phyloP scores from a whole-genome alignment of 2,329 filamentous ascomycete genomes.

The Cercospora canescens region DNA sequence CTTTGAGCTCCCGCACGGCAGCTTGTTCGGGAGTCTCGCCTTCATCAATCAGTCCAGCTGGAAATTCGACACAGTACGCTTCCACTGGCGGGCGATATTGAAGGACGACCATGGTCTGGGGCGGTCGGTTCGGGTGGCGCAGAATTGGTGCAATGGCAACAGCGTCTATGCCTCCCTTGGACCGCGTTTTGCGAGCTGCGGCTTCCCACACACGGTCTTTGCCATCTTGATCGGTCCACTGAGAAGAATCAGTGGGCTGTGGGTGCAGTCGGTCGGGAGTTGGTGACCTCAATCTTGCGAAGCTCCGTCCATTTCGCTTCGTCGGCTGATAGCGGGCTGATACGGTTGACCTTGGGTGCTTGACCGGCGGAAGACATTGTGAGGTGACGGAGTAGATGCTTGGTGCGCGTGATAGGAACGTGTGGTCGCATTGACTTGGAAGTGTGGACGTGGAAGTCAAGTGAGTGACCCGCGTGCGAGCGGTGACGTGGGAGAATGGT shows the following conservation, averaged over 20 bases:
- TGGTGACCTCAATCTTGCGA: conserved; percentile 49
- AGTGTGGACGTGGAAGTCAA: not conserved
- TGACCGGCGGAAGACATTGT: conserved; percentile 37
- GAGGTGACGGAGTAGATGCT: conserved; percentile 22
- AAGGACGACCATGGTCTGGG: conserved; percentile 57
- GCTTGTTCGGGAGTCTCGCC: conserved; percentile 58
- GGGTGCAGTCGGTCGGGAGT: not conserved
- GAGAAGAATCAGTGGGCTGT: not conserved
- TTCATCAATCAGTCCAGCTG: conserved; percentile 60
- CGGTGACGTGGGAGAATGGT: not conserved
- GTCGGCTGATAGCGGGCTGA: conserved; percentile 51
- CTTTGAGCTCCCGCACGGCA: conserved; percentile 59
- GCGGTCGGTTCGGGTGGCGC: conserved; percentile 47
- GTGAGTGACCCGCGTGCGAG: not conserved
- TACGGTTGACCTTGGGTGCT: conserved; percentile 48
- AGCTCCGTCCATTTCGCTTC: conserved; percentile 60
- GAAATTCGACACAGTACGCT: conserved; percentile 60
- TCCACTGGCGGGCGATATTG: conserved; percentile 62
- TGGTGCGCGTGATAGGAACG: conserved; percentile 15
- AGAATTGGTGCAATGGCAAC: conserved; percentile 59
- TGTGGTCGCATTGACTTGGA: conserved; percentile 3
- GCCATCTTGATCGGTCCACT: conserved; percentile 40
- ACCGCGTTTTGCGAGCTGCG: conserved; percentile 53
- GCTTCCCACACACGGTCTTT: conserved; percentile 52
- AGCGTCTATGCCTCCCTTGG: conserved; percentile 59